phyloP scores from a whole-genome alignment of 2,329 filamentous ascomycete species.

The Neofusicoccum parvum region DNA sequence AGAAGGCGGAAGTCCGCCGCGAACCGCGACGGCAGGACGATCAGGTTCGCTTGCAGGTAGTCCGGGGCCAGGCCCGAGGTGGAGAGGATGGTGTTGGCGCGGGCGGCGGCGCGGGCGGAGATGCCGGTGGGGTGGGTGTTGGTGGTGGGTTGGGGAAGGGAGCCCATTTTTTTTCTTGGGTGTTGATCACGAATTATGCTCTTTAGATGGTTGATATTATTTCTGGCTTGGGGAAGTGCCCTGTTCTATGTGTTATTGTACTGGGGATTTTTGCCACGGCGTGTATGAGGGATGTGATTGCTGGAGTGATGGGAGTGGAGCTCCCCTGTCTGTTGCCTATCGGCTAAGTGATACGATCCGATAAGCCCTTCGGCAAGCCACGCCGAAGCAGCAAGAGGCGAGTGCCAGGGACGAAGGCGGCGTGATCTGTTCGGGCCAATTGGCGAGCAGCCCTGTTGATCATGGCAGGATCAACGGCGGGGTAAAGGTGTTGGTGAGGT shows the following conservation, averaged over 20 bases:
- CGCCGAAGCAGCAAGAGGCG: neutral
- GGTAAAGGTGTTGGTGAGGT: neutral
- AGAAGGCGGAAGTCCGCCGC: conserved; percentile 61
- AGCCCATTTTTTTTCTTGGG: neutral
- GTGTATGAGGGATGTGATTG: neutral
- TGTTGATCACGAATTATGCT: neutral
- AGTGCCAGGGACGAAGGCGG: neutral
- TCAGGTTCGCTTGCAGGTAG: conserved; percentile 64
- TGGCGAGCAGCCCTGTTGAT: no score
- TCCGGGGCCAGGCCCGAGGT: conserved; percentile 60
- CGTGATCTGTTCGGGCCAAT: neutral
- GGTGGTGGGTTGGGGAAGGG: neutral
- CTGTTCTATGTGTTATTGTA: no score
- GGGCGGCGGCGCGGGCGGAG: conserved; percentile 49
- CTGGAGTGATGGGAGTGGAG: neutral
- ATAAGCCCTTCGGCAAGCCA: conserved; percentile 14
- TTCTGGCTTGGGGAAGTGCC: no score
- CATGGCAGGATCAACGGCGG: neutral
- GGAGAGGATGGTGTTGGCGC: conserved; percentile 51
- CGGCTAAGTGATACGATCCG: conserved; percentile 7
- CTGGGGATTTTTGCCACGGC: neutral
- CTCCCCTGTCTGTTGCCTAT: neutral
- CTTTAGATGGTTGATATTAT: no score
- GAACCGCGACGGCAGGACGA: conserved; percentile 60
- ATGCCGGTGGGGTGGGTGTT: conserved; percentile 30